These are phyloP conservation scores for Aspergillus sp. DNA, from an alignment of 2,329 filamentous ascomycete genomes.

Conservation along the genomic window DNA sequence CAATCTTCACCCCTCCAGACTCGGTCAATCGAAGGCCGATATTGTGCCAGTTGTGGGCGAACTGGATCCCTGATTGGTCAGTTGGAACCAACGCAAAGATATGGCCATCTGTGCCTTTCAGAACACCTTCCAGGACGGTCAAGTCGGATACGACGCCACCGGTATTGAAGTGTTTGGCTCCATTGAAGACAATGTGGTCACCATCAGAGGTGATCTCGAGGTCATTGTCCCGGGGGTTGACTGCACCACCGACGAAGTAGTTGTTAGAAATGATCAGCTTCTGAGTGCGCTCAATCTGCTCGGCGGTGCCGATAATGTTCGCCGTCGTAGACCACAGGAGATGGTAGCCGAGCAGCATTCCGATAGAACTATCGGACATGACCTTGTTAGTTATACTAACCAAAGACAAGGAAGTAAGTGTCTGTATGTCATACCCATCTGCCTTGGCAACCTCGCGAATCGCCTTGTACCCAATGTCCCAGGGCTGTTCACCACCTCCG, in stretches of 20 bases:
- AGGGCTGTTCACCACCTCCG: constrained; percentile 54
- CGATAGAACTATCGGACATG: constrained; percentile 48
- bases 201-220: constrained; percentile 56
- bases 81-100: constrained; percentile 64
- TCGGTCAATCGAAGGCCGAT: constrained; percentile 63
- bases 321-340: constrained; percentile 63
- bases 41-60: constrained; percentile 62
- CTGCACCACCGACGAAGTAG: constrained; percentile 65
- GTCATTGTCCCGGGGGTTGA: constrained; percentile 65
- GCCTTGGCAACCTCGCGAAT: constrained; percentile 64
- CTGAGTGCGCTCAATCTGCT: constrained; percentile 59
- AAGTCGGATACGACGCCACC: constrained; percentile 66
- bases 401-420: not conserved
- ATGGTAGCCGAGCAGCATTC: constrained; percentile 66
- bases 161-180: constrained; percentile 66
- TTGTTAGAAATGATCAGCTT: constrained; percentile 62
- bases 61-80: constrained; percentile 55
- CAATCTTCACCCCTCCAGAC: constrained; percentile 62
- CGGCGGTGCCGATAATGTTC: constrained; percentile 58
- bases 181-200: constrained; percentile 58
- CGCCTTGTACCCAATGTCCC: constrained; percentile 57
- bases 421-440: constrained; percentile 51
- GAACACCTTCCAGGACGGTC: constrained; percentile 63
- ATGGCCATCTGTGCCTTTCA: constrained; percentile 58
- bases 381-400: not conserved